Evolutionary conservation across 2,329 filamentous ascomycete genomes (phyloP), one percentile per base, ranked within the genome.

Genomic region (Sporothrix luriei): DNA sequence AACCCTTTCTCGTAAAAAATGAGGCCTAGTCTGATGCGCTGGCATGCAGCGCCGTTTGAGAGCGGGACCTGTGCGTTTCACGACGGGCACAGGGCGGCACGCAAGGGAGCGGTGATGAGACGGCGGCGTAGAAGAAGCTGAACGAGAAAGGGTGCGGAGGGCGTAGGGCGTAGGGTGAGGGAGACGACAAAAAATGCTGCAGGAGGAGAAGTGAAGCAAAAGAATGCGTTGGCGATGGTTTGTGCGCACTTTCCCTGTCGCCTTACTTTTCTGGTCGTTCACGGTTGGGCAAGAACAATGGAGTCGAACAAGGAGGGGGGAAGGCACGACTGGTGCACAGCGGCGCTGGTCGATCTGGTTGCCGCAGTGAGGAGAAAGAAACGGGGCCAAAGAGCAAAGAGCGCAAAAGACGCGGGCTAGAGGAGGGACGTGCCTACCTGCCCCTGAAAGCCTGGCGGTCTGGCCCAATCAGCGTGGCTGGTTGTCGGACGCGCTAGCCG

Each of bases 361-460:
- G 65, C 66, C 57, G 66, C 65, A 68, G 69, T 68, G 65, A 70
- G 55, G 69, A 70, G 62, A 54, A 51, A 40, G 51, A 59, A 46
- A 43, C 40, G 40, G 24, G 65, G 57, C 57, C n/a, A 40, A 26
- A 59, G 29, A 14, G n/a, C n/a, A 40, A 26, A 59, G 29, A 14
- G n/a, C 24, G 52, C 24, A 55, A 16, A 9, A 55, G 38, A 61
- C 55, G 55, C 57, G 38, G 57, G 21, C 38, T 46, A 19, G 38
- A 62, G 57, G 38, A 62, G 55, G 55, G 57, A 62, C 57, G 57
- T 43, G 57, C 55, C 55, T 24, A 9, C 55, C 24, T 62, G 46
- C 57, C 57, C 57, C 57, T 62, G 57, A 62, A 6, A 14, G 57
- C 38, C 38, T 46, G 38, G 11, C 38, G 13, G n/a, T 11, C 7